Base-by-base conservation (phyloP, 106 monocot species). In the Cymbidium sinense region DNA sequence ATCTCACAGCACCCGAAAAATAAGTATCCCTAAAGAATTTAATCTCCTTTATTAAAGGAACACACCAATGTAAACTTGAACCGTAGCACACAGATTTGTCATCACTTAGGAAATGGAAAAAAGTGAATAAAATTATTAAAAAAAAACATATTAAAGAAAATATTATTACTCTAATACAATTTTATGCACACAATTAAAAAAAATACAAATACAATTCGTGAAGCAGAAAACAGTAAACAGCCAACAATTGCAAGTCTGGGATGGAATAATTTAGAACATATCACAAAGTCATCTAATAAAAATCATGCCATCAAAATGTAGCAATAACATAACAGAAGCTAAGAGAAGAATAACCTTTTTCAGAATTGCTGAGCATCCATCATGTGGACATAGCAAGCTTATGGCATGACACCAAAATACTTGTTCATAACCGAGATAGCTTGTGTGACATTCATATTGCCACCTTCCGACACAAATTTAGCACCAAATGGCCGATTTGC, bases 401-500 rank as follows among this genome's bases (percentile, higher is more conserved):
- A 72, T 72, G 21, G 71, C 19, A 19, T 39, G 71, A 72, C n/a
- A 39, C 19, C 11, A 35, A 39, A 47, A 47, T 47, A 47, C 1
- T 47, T 15, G 15, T 15, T 35, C 71, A 72, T 72, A 21, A 37
- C 13, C 20, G 20, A 72, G 11, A 33, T 7, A 23, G 71, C 36
- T 36, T 72, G 71, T 17, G 39, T 20, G 71, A 39, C 71, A 72
- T 72, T 21, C 21, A 35, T 36, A 37, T 71, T 35, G 35, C 71
- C 34, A 71, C 71, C 34, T 21, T 71, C 71, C 34, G 71, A 71
- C 71, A 71, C 37, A 71, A 71, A 71, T 71, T 69, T 15, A 13
- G 69, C 34, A 18, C 34, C 23, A 23, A 74, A 39, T 29, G 52
- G 65, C 83, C 86, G 73, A 77, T 70, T 80, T 86, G 86, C 86